Evolutionary conservation across 2,329 filamentous ascomycete genomes (phyloP).

Genomic region (Bimuria novae-zelandiae): DNA sequence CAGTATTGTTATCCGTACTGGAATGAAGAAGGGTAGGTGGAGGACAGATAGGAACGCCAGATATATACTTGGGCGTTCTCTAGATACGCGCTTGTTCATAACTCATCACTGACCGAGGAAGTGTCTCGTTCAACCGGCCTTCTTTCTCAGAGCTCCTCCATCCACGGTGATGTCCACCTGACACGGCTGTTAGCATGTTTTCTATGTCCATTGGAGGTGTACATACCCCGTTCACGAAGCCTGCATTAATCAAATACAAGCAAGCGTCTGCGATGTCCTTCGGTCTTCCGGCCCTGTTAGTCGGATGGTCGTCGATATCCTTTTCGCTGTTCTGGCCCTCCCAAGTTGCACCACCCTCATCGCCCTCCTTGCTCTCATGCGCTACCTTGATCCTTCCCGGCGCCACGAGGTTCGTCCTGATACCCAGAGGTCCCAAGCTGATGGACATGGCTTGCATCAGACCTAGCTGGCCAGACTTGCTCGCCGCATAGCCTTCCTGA

Average conservation of each 20-base stretch:
- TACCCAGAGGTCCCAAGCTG: slow-evolving; percentile 49
- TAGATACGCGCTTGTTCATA: background rate
- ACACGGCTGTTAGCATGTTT: slow-evolving; percentile 9
- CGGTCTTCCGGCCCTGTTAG: slow-evolving; percentile 52
- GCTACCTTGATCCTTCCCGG: slow-evolving; percentile 54
- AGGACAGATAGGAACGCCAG: background rate
- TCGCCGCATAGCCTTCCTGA: slow-evolving; percentile 57
- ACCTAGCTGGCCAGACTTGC: slow-evolving; percentile 58
- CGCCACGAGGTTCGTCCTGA: slow-evolving; percentile 55
- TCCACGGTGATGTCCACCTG: slow-evolving; percentile 44
- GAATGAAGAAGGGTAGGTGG: background rate
- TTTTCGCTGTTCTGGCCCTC: slow-evolving; percentile 44
- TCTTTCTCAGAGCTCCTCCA: slow-evolving; percentile 44
- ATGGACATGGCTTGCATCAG: slow-evolving; percentile 58
- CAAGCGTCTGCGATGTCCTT: slow-evolving; percentile 53
- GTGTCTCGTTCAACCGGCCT: slow-evolving; percentile 21
- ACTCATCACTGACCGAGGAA: background rate
- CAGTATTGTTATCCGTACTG: slow-evolving; percentile 3
- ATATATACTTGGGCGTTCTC: background rate
- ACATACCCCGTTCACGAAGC: slow-evolving; percentile 44
- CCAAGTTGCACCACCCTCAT: slow-evolving; percentile 49
- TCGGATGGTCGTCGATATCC: slow-evolving; percentile 50
- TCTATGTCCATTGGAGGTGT: background rate
- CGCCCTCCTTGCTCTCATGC: slow-evolving; percentile 53
- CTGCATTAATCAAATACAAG: slow-evolving; percentile 48